Evolutionary conservation across 768 basidiomycete species (phyloP), one percentile per base, ranked within the genome.

Genomic region (Xerocomellus intermedius): DNA sequence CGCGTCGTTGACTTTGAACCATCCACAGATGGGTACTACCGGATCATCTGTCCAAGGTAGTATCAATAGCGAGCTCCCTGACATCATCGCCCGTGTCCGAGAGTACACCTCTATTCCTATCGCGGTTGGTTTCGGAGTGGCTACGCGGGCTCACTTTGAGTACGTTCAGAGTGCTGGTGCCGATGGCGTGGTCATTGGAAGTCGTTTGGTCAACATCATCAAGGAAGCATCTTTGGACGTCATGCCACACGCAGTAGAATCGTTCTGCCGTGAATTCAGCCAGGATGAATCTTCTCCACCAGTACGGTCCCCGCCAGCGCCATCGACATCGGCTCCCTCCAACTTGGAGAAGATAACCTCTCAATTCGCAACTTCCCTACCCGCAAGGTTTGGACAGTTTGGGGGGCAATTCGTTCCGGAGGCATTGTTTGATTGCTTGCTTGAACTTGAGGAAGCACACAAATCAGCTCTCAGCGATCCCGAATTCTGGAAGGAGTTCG

Each of bases 331-430:
- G 2, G 22, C 39, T 37, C 44, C 56, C n/a, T 44, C 53, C n/a
- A 13, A 45, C n/a, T 21, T 26, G 19, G 62, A 54, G 8, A 62
- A 56, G 17, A 37, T 42, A 22, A n/a, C 50, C n/a, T 19, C 59
- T 24, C 67, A 72, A 13, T 65, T 76, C 0, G 75, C 77, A 44
- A 74, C 68, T 46, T 75, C 78, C 16, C 77, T 98, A 0, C 92
- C 95, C 2, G 77, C 85, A 2, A 82, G 94, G 45, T 99, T 99
- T 63, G 97, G 97, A 36, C 79, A 94, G 57, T 99, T 95, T 66
- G 97, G 97, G 33, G 97, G 97, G 4, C 94, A 97, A 64, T 99
- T 94, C 74, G 97, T 98, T 6, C 94, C 97, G 1, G 97, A 98
- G 73, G 86, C 94, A 14, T 78, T 98, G n/a, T 88, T 95, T 62